A percentile compares a stretch with the other conserved stretches of the same genome.
These are phyloP conservation scores for Cyphellophora attinorum DNA, from an alignment of 2,329 filamentous ascomycete genomes.

Conservation along the genomic window DNA sequence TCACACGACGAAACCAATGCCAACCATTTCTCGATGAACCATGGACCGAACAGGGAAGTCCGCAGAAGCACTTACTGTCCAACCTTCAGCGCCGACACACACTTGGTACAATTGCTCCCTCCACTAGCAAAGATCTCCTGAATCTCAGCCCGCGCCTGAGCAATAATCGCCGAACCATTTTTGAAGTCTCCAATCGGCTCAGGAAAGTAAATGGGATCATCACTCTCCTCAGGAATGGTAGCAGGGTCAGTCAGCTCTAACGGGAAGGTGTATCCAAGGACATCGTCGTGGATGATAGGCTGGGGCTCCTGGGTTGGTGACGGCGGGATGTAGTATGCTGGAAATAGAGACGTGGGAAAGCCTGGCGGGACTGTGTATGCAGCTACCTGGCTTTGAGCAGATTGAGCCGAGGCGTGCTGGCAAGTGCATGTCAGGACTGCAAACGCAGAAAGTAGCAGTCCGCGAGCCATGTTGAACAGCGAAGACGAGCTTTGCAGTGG, in stretches of 20 bases:
- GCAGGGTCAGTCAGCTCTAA: slow-evolving; percentile 46
- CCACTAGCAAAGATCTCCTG: slow-evolving; percentile 32
- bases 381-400: slow-evolving; percentile 3
- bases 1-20: no score
- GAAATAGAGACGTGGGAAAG: slow-evolving; percentile 16
- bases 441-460: neutral
- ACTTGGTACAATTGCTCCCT: slow-evolving; percentile 42
- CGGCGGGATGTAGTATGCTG: slow-evolving; percentile 16
- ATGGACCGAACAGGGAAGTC: no score
- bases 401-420: slow-evolving; percentile 6
- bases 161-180: slow-evolving; percentile 13
- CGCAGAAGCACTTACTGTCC: no score
- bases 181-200: slow-evolving; percentile 36
- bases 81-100: slow-evolving; percentile 40
- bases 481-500: no score
- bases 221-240: slow-evolving; percentile 38
- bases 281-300: slow-evolving; percentile 43
- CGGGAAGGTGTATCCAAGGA: slow-evolving; percentile 46
- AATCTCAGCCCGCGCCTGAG: slow-evolving; percentile 34
- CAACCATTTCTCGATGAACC: no score
- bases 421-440: slow-evolving; percentile 3
- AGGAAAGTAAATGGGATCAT: slow-evolving; percentile 44
- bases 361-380: slow-evolving; percentile 15
- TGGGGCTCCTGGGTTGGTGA: slow-evolving; percentile 30
- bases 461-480: neutral